Evolutionary conservation across 129 eudicot genomes (phyloP).

Genomic region (Deinandra increscens): DNA sequence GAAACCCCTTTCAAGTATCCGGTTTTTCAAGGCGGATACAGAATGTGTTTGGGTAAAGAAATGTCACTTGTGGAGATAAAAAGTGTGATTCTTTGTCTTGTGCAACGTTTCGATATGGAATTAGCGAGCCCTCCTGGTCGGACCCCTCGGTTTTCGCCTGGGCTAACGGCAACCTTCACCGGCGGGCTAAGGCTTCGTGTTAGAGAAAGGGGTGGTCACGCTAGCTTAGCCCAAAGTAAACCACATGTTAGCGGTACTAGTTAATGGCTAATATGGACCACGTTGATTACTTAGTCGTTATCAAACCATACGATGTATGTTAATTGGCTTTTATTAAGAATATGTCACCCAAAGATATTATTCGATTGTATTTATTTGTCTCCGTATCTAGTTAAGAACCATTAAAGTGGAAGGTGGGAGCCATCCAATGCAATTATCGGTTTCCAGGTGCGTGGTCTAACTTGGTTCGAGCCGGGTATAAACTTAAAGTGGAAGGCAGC

Average conservation of each 20-base stretch:
- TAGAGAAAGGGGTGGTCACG: conserved; percentile 6
- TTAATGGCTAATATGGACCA: background rate
- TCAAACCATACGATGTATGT: conserved; percentile 10
- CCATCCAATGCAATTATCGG: too few relatives aligned
- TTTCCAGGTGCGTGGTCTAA: too few relatives aligned
- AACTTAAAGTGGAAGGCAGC: too few relatives aligned
- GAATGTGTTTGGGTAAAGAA: conserved; percentile 83
- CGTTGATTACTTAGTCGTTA: background rate
- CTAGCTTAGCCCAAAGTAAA: conserved; percentile 11
- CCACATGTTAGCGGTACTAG: conserved; percentile 14
- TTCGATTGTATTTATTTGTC: conserved; percentile 1
- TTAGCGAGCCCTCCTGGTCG: conserved; percentile 14
- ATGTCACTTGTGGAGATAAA: conserved; percentile 65
- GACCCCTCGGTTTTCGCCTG: conserved; percentile 62
- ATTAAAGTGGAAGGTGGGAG: too few relatives aligned
- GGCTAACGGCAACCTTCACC: conserved; percentile 45
- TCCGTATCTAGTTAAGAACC: background rate
- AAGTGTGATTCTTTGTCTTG: conserved; percentile 48
- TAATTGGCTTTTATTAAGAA: too few relatives aligned
- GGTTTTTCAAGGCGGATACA: conserved; percentile 69
- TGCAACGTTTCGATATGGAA: conserved; percentile 38
- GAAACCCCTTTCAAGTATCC: conserved; percentile 65
- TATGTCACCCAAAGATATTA: background rate
- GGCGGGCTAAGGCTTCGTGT: conserved; percentile 54
- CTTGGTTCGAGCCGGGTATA: too few relatives aligned